Percentiles rank a stretch among this genome's conserved stretches.
Conservation (phyloP, 805 yeast species). For the Scheffersomyces spartinae region DNA sequence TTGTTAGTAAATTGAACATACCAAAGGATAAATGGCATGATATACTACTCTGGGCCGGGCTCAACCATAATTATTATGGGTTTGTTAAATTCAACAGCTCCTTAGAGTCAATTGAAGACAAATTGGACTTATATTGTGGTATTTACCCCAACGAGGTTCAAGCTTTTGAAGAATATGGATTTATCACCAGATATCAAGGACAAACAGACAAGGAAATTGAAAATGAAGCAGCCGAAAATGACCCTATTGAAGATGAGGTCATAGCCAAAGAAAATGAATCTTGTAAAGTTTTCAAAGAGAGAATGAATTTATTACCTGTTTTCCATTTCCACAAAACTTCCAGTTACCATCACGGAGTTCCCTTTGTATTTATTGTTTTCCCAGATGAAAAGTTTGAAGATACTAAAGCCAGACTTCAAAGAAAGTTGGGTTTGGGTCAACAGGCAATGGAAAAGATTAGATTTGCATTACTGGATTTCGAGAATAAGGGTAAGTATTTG, state of each 20-base stretch:
- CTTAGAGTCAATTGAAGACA: conserved; percentile 20
- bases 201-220: conserved; percentile 13
- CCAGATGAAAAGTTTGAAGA: conserved; percentile 55
- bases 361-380: conserved; percentile 65
- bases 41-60: conserved; percentile 49
- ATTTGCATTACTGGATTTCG: conserved; percentile 41
- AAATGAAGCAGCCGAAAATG: conserved; percentile 9
- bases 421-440: conserved; percentile 62
- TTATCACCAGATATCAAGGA: conserved; percentile 14
- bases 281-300: conserved; percentile 13
- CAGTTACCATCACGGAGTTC: conserved; percentile 64
- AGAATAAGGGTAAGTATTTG: conserved; percentile 31
- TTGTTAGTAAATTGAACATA: conserved; percentile 44
- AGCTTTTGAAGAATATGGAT: conserved; percentile 23
- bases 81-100: conserved; percentile 24
- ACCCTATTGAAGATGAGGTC: conserved; percentile 6
- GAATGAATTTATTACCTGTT: conserved; percentile 44
- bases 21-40: conserved; percentile 34
- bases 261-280: conserved; percentile 8
- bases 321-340: conserved; percentile 69
- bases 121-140: conserved; percentile 27
- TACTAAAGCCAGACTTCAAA: conserved; percentile 57
- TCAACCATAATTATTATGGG: conserved; percentile 25
- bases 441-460: conserved; percentile 71
- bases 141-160: conserved; percentile 32